phyloP scores from a whole-genome alignment of 2,329 filamentous ascomycete genomes.

The Arthroderma sp. region DNA sequence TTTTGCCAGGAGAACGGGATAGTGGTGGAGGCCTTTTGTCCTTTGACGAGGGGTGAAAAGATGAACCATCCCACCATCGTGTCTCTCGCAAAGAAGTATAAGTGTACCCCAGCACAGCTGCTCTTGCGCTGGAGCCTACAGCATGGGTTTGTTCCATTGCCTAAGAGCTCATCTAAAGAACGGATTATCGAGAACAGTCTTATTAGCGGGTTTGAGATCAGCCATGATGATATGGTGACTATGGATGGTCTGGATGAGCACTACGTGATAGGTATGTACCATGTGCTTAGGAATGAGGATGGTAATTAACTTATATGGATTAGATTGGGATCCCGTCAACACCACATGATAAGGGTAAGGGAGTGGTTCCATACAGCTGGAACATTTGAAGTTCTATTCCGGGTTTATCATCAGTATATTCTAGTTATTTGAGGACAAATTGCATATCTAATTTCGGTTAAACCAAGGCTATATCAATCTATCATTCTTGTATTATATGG shows the following conservation, averaged over 20 bases:
- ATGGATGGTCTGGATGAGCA: constrained; percentile 7
- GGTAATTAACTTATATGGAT: background rate
- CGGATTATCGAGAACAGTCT: constrained; percentile 54
- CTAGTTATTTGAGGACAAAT: too few species aligned
- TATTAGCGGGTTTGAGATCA: constrained; percentile 33
- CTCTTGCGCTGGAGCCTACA: constrained; percentile 69
- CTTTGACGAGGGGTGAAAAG: constrained; percentile 56
- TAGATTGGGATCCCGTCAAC: constrained; percentile 2
- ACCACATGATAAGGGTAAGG: background rate
- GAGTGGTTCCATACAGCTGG: background rate
- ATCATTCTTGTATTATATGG: too few species aligned
- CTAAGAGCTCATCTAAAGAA: constrained; percentile 54
- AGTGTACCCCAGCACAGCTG: constrained; percentile 58
- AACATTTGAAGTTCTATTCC: background rate
- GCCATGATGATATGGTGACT: constrained; percentile 5
- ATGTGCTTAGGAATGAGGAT: background rate
- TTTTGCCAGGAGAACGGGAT: constrained; percentile 56
- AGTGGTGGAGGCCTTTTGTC: constrained; percentile 65
- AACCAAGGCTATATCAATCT: too few species aligned
- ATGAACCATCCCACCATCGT: constrained; percentile 55
- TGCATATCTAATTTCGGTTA: too few species aligned
- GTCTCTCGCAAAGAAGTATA: constrained; percentile 52
- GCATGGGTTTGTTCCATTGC: constrained; percentile 57
- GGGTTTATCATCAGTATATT: too few species aligned
- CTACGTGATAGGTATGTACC: constrained; percentile 4